phyloP scores from a whole-genome alignment of 768 basidiomycete genomes.

The Hysterangium stoloniferum region DNA sequence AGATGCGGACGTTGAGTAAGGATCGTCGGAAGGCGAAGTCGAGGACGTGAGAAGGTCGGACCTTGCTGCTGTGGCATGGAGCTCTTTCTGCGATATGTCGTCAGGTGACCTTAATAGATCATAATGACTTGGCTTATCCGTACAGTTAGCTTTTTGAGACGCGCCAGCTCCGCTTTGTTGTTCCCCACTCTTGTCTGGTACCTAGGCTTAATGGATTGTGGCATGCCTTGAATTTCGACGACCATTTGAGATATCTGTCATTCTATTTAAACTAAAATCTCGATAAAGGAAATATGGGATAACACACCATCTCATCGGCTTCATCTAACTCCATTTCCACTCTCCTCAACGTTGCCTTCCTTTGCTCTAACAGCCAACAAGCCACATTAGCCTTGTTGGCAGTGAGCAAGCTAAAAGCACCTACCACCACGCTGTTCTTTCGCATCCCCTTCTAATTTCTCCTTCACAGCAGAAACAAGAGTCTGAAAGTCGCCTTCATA shows the following conservation, averaged over 20 bases:
- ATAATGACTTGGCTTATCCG: neutral
- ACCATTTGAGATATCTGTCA: constrained; percentile 96
- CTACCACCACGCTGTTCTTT: constrained; percentile 63
- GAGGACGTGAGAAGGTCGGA: constrained; percentile 64
- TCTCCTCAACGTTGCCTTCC: constrained; percentile 69
- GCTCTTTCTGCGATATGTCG: constrained; percentile 44
- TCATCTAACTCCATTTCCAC: constrained; percentile 97
- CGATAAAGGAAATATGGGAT: neutral
- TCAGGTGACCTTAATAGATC: neutral
- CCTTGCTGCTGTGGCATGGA: constrained; percentile 62
- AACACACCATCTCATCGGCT: constrained; percentile 88
- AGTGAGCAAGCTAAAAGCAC: constrained; percentile 17
- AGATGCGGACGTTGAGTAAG: constrained; percentile 52
- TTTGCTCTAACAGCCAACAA: constrained; percentile 52
- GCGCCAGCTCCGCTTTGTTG: constrained; percentile 67
- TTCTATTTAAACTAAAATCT: neutral
- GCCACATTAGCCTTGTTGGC: neutral
- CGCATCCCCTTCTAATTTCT: constrained; percentile 68
- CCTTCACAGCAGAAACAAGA: constrained; percentile 64
- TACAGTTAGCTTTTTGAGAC: constrained; percentile 66
- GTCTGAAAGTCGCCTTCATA: constrained; percentile 91
- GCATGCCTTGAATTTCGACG: constrained; percentile 93
- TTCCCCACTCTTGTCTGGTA: constrained; percentile 70
- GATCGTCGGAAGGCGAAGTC: constrained; percentile 61
- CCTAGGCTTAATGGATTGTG: constrained; percentile 69